phyloP scores from a whole-genome alignment of 495 filamentous ascomycete species.

The Neurospora sp. region DNA sequence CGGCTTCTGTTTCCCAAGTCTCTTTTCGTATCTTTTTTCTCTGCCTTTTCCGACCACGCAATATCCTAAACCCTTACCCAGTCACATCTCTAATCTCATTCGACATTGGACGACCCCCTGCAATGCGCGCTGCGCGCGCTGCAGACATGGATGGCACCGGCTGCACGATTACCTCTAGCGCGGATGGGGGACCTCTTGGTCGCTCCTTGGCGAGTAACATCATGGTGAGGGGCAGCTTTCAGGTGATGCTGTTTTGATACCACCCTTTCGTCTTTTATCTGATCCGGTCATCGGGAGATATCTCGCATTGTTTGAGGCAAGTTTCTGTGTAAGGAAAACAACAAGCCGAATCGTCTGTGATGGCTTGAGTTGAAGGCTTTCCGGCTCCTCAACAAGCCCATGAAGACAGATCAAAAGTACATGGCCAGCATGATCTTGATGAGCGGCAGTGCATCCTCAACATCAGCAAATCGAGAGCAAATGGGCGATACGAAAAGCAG shows the following conservation, averaged over 20 bases:
- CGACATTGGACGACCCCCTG: neutral
- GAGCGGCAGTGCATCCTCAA: neutral
- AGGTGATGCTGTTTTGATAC: neutral
- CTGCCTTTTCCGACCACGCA: neutral
- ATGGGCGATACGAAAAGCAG: neutral
- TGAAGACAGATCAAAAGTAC: neutral
- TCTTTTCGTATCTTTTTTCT: neutral
- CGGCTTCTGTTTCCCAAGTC: neutral
- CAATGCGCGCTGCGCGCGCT: neutral
- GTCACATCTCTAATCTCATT: neutral
- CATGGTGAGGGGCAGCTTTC: neutral
- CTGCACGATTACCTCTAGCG: neutral
- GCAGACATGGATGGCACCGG: neutral
- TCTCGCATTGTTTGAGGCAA: neutral
- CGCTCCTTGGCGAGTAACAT: neutral
- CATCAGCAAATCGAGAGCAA: neutral
- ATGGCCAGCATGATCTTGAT: neutral
- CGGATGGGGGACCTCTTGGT: neutral
- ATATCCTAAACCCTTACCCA: neutral
- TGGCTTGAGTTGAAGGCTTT: too few relatives aligned
- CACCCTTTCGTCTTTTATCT: neutral
- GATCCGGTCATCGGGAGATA: neutral
- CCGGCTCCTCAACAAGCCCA: neutral
- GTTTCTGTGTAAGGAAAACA: too few relatives aligned
- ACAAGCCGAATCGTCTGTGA: too few relatives aligned